Evolutionary conservation across 352 stramenopile genomes (phyloP), one percentile per base, ranked within the genome.

Genomic region (Phytophthora foliorum): DNA sequence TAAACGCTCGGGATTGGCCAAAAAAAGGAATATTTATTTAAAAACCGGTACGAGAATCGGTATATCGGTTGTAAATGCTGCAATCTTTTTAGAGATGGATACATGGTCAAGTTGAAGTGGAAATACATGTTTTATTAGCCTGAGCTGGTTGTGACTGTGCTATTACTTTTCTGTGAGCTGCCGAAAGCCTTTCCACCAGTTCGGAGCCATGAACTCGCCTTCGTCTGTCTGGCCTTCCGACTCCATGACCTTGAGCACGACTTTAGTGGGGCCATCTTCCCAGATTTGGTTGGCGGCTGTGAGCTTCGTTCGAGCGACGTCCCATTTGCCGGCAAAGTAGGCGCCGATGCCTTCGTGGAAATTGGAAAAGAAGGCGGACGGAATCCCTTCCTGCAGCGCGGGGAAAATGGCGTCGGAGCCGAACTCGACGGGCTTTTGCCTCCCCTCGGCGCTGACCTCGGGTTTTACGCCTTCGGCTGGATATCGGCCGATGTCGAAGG

Each of bases 281-380:
- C 94, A 90, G 42, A 98, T 91, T 57, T 98, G 95, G 56, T 98
- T 96, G 9, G 96, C 95, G 17, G 77, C 55, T 4, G 88, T 91
- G 16, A 99, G 80, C 39, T 89, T 86, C 29, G 88, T 64, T 38
- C 92, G 87, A 29, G 93, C 95, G 7, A 82, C 45, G 21, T 89
- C 80, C 95, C 96, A 99, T 56, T 98, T 91, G 36, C 97, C 97
- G 5, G 82, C 78, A 42, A 99, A 94, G 64, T 99, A 99, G 9
- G 90, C 74, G 13, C 89, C 80, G n/a, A 98, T 92, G 17, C 97
- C 97, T 69, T 95, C 74, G 31, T 97, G 84, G 60, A 99, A 99
- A 19, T 85, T 86, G 21, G 92, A 74, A 48, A 97, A 91, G 61
- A 99, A 99, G 11, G 90, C 86, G 0, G 69, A 78, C 0, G 88